Conservation (phyloP, 1,284 basidiomycete species). For the Coniferiporia weirii region DNA sequence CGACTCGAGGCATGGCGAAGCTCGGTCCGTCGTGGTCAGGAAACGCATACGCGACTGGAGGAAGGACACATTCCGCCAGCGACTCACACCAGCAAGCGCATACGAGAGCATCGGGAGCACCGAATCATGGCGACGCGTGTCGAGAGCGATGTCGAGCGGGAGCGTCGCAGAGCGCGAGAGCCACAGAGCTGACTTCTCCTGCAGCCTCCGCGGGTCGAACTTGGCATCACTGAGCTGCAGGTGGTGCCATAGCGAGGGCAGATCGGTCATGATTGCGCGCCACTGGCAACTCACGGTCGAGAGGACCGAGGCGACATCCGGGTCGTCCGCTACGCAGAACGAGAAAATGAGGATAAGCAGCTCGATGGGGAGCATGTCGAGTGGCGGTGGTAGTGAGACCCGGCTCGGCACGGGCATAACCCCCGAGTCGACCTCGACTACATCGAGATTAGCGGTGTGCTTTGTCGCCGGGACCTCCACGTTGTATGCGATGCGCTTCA, state of each 20-base stretch:
- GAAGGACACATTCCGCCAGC: conserved; percentile 40
- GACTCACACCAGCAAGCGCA: conserved; percentile 44
- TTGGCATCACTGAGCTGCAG: conserved; percentile 43
- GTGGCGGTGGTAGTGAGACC: background rate
- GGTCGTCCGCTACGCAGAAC: conserved; percentile 36
- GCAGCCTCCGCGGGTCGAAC: conserved; percentile 34
- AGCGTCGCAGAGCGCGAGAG: conserved; percentile 45
- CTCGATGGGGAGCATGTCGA: conserved; percentile 48
- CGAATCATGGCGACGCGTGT: conserved; percentile 43
- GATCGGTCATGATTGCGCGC: conserved; percentile 35
- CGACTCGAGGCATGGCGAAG: conserved; percentile 32
- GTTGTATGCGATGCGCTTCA: too few species aligned
- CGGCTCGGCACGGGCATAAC: too few species aligned
- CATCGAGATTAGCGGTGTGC: too few species aligned
- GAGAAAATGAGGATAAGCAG: conserved; percentile 59
- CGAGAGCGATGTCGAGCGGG: conserved; percentile 48
- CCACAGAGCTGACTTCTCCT: conserved; percentile 48
- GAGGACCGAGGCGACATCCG: conserved; percentile 37
- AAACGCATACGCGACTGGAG: conserved; percentile 31
- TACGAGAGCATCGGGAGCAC: conserved; percentile 60
- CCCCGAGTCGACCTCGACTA: too few species aligned
- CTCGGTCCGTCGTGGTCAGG: conserved; percentile 11
- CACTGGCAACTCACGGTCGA: conserved; percentile 50
- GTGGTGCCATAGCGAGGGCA: conserved; percentile 45
- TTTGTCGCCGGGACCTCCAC: too few species aligned